Conservation (phyloP, 768 basidiomycete genomes). For the Tylopilus intermedius region DNA sequence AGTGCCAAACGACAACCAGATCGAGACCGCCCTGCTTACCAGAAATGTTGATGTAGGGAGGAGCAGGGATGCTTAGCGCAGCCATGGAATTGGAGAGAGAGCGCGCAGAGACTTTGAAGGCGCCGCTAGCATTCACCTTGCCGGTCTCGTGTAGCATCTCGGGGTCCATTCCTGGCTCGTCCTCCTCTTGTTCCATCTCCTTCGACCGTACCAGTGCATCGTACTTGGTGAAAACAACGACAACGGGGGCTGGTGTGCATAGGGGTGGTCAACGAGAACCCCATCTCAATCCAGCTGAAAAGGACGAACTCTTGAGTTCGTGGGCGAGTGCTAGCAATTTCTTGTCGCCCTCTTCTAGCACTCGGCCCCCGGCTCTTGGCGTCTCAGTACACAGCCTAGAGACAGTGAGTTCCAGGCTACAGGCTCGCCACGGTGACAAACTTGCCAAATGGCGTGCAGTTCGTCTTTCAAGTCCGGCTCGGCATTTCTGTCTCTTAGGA, state of each 20-base stretch:
- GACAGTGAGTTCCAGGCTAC: no score
- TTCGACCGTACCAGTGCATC: slow-evolving; percentile 3
- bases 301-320: neutral
- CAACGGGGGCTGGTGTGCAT: neutral
- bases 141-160: neutral
- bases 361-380: slow-evolving; percentile 5
- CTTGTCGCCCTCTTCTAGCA: slow-evolving; percentile 9
- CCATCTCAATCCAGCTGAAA: neutral
- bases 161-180: neutral
- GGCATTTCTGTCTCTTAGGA: no score
- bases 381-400: slow-evolving; percentile 7
- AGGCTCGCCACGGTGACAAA: no score
- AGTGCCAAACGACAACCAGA: neutral
- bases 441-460: no score
- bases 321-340: slow-evolving; percentile 1
- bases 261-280: no score
- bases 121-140: neutral
- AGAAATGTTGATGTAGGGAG: neutral
- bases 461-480: no score
- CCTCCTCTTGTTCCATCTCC: neutral
- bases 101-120: neutral
- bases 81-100: neutral
- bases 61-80: neutral
- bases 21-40: neutral
- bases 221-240: slow-evolving; percentile 8